Evolutionary conservation across 345 rosid genomes (phyloP).

Genomic region (Raphanus raphanistrum): DNA sequence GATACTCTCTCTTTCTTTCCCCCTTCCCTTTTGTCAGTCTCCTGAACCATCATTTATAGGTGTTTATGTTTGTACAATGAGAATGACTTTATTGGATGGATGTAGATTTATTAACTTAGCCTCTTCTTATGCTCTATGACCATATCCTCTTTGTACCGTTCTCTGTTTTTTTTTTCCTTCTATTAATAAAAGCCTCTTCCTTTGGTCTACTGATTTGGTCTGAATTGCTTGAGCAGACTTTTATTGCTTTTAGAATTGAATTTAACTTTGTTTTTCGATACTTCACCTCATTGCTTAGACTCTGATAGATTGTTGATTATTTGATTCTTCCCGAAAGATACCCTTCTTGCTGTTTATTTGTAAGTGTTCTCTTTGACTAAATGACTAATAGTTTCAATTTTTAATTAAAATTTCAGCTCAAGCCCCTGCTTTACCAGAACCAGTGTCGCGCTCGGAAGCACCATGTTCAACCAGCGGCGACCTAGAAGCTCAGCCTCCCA

Average conservation of each 20-base stretch:
- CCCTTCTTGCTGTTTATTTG: not conserved
- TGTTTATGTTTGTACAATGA: too few species aligned
- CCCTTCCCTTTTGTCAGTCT: not conserved
- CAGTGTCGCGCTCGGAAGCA: slow-evolving; percentile 40
- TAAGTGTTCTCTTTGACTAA: not conserved
- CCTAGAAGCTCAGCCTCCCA: slow-evolving; percentile 42
- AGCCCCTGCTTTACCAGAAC: slow-evolving; percentile 34
- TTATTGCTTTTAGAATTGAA: not conserved
- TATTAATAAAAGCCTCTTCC: not conserved
- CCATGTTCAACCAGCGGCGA: slow-evolving; percentile 46
- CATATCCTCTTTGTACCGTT: not conserved
- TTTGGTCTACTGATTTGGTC: not conserved
- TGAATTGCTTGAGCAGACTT: not conserved
- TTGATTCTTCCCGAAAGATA: not conserved
- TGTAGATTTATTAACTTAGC: too few species aligned
- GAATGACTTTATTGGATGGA: too few species aligned
- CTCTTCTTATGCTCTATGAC: slow-evolving; percentile 5
- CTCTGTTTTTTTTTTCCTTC: not conserved
- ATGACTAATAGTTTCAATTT: not conserved
- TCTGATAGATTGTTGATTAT: not conserved
- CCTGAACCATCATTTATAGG: too few species aligned
- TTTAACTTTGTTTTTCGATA: not conserved
- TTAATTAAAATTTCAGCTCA: slow-evolving; percentile 18
- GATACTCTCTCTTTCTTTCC: not conserved
- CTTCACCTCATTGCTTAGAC: not conserved